phyloP scores from a whole-genome alignment of 2,329 filamentous ascomycete genomes.

The Lasiodiplodia gonubiensis region DNA sequence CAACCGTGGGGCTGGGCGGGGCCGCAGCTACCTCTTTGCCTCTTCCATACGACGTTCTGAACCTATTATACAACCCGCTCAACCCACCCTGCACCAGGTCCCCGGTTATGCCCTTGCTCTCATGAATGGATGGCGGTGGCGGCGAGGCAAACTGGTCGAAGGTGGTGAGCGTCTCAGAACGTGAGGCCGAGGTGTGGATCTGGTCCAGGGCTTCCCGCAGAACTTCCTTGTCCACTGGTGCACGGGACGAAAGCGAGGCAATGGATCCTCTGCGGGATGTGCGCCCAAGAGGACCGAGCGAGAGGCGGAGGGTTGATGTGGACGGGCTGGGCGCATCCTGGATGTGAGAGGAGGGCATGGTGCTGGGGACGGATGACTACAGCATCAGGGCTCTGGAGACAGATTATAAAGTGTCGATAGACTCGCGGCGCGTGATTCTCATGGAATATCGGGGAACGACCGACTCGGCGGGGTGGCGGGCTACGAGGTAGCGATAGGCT shows the following conservation, averaged over 20 bases:
- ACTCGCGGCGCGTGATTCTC: conserved; percentile 11
- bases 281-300: conserved; percentile 37
- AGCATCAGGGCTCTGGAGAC: conserved; percentile 21
- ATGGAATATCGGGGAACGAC: conserved; percentile 16
- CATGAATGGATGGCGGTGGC: conserved; percentile 63
- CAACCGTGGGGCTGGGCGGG: conserved; percentile 39
- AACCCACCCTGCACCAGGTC: conserved; percentile 84
- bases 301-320: conserved; percentile 29
- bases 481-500: conserved; percentile 13
- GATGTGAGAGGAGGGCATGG: conserved; percentile 33
- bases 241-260: conserved; percentile 45
- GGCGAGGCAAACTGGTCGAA: conserved; percentile 90
- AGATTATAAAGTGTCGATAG: conserved; percentile 8
- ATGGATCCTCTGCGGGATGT: conserved; percentile 46
- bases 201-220: conserved; percentile 66
- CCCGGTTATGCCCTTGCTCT: conserved; percentile 72
- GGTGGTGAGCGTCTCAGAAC: conserved; percentile 82
- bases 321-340: conserved; percentile 37
- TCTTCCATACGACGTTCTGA: conserved; percentile 81
- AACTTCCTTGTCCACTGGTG: conserved; percentile 32
- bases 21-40: conserved; percentile 60
- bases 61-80: conserved; percentile 84
- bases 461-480: conserved; percentile 23
- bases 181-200: conserved; percentile 88
- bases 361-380: conserved; percentile 6